These are phyloP conservation scores for Leccinum pachyderme DNA, from an alignment of 1,284 basidiomycete species.

Conservation along the genomic window DNA sequence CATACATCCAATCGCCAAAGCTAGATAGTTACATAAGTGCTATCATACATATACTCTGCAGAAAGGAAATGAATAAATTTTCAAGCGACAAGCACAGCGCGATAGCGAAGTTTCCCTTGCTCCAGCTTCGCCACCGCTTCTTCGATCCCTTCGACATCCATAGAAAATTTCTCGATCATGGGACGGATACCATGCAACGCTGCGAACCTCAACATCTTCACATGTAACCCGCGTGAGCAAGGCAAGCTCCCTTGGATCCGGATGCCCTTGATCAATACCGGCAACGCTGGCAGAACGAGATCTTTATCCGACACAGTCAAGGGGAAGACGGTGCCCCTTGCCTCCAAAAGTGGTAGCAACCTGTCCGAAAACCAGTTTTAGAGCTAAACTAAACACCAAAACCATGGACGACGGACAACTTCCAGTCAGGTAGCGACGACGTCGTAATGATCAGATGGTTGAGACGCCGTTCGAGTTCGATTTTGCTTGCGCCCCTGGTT, in stretches of 20 bases:
- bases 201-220: constrained; percentile 31
- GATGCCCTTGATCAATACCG: constrained; percentile 16
- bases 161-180: constrained; percentile 29
- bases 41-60: neutral
- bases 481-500: constrained; percentile 21
- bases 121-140: constrained; percentile 29
- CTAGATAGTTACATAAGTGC: neutral
- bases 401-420: constrained; percentile 19
- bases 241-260: constrained; percentile 26
- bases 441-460: constrained; percentile 31
- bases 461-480: constrained; percentile 27
- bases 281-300: constrained; percentile 17
- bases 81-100: constrained; percentile 32
- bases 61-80: neutral
- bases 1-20: constrained; percentile 9
- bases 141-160: constrained; percentile 31
- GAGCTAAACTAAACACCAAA: neutral
- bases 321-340: constrained; percentile 21
- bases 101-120: constrained; percentile 30
- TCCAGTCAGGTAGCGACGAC: constrained; percentile 29
- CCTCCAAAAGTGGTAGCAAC: constrained; percentile 24
- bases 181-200: constrained; percentile 26
- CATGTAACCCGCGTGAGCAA: constrained; percentile 27
- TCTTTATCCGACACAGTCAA: constrained; percentile 24
- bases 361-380: constrained; percentile 15